phyloP scores from a whole-genome alignment of 495 filamentous ascomycete species.

The Wilcoxina mikolae region DNA sequence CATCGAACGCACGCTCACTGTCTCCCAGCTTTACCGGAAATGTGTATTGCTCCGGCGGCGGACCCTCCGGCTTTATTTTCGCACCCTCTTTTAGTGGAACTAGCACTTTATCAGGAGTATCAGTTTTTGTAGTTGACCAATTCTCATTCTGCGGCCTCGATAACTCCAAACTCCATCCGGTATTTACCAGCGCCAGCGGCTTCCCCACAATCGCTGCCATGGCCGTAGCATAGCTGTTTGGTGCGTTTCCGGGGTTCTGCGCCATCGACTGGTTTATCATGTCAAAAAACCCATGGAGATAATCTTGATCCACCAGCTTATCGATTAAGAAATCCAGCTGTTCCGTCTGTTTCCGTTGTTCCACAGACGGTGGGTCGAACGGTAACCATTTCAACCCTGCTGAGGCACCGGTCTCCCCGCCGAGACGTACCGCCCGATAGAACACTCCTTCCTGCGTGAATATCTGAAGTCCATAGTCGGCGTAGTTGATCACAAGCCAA shows the following conservation, averaged over 20 bases:
- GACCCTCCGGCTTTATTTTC: slow-evolving; percentile 1
- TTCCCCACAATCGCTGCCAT: slow-evolving; percentile 32
- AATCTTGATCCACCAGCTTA: slow-evolving; percentile 22
- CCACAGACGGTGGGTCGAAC: slow-evolving; percentile 10
- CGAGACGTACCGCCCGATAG: slow-evolving; percentile 36
- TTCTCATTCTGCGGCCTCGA: slow-evolving; percentile 18
- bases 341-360: slow-evolving; percentile 9
- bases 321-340: slow-evolving; percentile 32
- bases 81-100: too few relatives aligned
- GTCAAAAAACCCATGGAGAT: slow-evolving; percentile 30
- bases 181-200: slow-evolving; percentile 37
- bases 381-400: slow-evolving; percentile 30
- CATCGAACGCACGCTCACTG: slow-evolving; percentile 29
- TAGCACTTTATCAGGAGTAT: slow-evolving; percentile 1
- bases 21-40: slow-evolving; percentile 36
- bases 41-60: slow-evolving; percentile 3
- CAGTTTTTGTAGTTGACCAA: slow-evolving; percentile 12
- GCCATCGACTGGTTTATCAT: slow-evolving; percentile 30
- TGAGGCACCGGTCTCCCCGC: slow-evolving; percentile 18
- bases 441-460: slow-evolving; percentile 38
- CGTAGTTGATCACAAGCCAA: slow-evolving; percentile 41
- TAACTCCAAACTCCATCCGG: slow-evolving; percentile 37
- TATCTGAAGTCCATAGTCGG: slow-evolving; percentile 36
- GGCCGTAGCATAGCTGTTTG: slow-evolving; percentile 31
- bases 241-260: slow-evolving; percentile 18